Conservation (phyloP, 495 filamentous ascomycete genomes). For the Xylaria venustula region DNA sequence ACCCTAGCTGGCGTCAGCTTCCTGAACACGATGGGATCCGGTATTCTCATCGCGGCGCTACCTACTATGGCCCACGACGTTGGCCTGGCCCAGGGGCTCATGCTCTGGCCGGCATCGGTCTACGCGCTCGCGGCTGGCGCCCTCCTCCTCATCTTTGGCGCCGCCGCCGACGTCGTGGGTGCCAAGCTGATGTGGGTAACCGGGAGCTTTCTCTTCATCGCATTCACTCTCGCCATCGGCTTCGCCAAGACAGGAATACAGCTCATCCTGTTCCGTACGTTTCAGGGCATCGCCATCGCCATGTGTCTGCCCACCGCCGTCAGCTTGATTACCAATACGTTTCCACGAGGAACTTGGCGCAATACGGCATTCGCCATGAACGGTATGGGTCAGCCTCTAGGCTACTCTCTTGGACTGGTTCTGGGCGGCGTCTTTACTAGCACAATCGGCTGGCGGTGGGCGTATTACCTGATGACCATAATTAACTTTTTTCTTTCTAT, state of each 20-base stretch:
- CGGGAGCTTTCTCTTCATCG: constrained; percentile 42
- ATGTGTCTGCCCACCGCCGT: constrained; percentile 53
- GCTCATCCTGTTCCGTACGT: constrained; percentile 50
- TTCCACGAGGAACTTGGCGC: constrained; percentile 39
- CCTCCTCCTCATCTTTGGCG: constrained; percentile 48
- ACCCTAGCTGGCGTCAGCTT: no score
- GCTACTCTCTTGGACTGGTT: constrained; percentile 51
- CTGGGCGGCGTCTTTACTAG: constrained; percentile 51
- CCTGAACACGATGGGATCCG: no score
- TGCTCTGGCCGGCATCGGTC: constrained; percentile 36
- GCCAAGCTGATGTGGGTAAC: constrained; percentile 41
- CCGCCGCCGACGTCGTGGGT: constrained; percentile 53
- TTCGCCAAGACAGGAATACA: constrained; percentile 45
- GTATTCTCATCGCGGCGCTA: no score
- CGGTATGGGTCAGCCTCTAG: constrained; percentile 49
- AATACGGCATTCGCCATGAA: constrained; percentile 52
- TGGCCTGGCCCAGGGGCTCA: constrained; percentile 19
- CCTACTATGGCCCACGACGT: constrained; percentile 34
- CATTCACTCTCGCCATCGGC: constrained; percentile 48
- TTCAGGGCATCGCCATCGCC: constrained; percentile 49
- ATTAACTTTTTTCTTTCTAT: no score
- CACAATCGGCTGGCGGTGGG: constrained; percentile 47
- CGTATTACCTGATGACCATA: constrained; percentile 52
- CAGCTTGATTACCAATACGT: constrained; percentile 44
- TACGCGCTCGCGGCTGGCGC: constrained; percentile 46